Evolutionary conservation across 257 asterid species (phyloP).

Genomic region (Voacanga thouarsii): DNA sequence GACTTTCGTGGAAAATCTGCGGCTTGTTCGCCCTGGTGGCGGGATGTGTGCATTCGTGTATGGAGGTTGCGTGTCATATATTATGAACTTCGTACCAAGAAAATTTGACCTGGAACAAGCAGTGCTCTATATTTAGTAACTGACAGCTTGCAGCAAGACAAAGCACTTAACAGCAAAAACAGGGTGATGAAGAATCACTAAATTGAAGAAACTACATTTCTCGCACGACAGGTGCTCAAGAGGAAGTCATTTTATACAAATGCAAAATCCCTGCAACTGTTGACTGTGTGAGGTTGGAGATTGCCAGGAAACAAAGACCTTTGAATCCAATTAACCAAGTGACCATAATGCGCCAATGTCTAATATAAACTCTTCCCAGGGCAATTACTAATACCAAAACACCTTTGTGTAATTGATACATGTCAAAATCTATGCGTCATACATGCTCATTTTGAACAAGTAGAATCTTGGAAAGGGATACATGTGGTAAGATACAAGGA

Average conservation of each 20-base stretch:
- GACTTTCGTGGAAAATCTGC: slow-evolving; percentile 82
- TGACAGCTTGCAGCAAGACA: not conserved
- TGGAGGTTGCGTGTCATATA: slow-evolving; percentile 88
- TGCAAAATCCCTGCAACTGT: not conserved
- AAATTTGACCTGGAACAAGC: slow-evolving; percentile 68
- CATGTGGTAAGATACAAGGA: not conserved
- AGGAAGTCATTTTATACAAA: not conserved
- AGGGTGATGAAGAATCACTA: not conserved
- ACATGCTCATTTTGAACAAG: not conserved
- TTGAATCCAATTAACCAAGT: not conserved
- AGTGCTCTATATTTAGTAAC: not conserved
- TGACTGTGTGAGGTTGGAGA: not conserved
- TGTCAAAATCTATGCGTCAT: not conserved
- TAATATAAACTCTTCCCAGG: not conserved
- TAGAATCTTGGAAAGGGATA: not conserved
- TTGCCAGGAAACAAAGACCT: not conserved
- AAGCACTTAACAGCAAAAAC: not conserved
- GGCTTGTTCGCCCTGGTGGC: slow-evolving; percentile 68
- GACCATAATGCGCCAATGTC: not conserved
- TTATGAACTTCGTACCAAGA: slow-evolving; percentile 90
- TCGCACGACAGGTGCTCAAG: not conserved
- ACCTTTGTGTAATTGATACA: not conserved
- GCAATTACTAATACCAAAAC: not conserved
- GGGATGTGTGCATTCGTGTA: slow-evolving; percentile 45
- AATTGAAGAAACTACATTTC: not conserved